Percentiles rank a stretch among this genome's conserved stretches.
Conservation (phyloP, 2,329 filamentous ascomycete genomes). For the Calonectria multiphialidica region DNA sequence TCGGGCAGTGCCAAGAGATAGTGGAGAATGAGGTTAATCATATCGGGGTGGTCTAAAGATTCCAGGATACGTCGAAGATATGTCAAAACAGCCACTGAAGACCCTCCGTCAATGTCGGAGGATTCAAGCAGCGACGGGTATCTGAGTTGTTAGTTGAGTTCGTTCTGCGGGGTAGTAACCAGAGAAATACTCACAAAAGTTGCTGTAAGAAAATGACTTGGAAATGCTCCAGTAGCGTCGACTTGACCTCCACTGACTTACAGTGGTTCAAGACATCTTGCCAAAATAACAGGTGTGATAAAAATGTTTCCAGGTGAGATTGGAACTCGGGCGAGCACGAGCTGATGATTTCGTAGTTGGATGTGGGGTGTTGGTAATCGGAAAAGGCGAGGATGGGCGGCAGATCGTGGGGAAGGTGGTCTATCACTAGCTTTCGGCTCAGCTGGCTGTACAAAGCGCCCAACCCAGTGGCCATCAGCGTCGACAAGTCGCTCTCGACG, state of each 20-base stretch:
- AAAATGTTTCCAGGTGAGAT: conserved; percentile 90
- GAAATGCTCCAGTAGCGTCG: conserved; percentile 94
- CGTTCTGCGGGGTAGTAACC: not conserved
- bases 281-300: conserved; percentile 97
- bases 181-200: conserved; percentile 75
- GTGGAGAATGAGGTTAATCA: conserved; percentile 93
- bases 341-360: conserved; percentile 78
- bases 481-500: conserved; percentile 95
- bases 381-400: conserved; percentile 90
- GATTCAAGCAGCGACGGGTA: conserved; percentile 97
- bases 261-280: conserved; percentile 98
- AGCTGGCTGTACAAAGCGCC: conserved; percentile 79
- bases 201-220: conserved; percentile 97
- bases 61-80: conserved; percentile 93
- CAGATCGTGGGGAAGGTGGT: conserved; percentile 79
- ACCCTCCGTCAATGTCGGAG: conserved; percentile 96
- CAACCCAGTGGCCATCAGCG: conserved; percentile 95
- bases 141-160: conserved; percentile 57
- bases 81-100: conserved; percentile 93
- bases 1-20: conserved; percentile 90
- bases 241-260: conserved; percentile 89
- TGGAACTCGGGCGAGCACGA: conserved; percentile 82
- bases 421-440: conserved; percentile 83
- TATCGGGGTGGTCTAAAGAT: conserved; percentile 90
- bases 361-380: conserved; percentile 83